phyloP scores from a whole-genome alignment of 2,329 filamentous ascomycete genomes.

The Colletotrichum noveboracense region DNA sequence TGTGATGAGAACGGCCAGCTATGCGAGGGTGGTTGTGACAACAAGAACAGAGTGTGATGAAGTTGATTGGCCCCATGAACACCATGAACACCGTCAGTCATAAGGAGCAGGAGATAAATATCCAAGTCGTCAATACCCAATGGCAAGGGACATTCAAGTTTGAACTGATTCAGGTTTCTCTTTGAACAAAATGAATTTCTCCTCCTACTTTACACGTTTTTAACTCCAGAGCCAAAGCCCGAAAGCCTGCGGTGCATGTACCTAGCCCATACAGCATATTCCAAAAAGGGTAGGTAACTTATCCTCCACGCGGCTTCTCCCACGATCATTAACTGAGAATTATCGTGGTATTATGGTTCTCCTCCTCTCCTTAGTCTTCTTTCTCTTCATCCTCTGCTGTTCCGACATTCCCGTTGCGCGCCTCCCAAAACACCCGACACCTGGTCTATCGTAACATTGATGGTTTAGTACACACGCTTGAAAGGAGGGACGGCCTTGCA shows the following conservation, averaged over 20 bases:
- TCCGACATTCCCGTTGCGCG: background rate
- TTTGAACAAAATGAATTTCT: constrained; percentile 21
- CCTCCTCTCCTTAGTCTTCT: background rate
- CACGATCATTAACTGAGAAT: constrained; percentile 13
- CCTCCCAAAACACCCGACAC: constrained; percentile 11
- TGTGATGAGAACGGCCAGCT: background rate
- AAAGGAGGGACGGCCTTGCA: constrained; percentile 96
- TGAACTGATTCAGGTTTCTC: background rate
- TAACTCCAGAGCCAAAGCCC: constrained; percentile 21
- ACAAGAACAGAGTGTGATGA: background rate
- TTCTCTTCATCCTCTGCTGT: background rate
- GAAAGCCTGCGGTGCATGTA: constrained; percentile 15
- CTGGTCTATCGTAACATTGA: constrained; percentile 18
- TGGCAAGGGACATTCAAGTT: background rate
- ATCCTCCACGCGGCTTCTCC: background rate
- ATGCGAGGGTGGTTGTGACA: background rate
- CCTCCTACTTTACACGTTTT: constrained; percentile 22
- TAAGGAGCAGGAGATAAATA: background rate
- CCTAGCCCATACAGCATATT: constrained; percentile 3
- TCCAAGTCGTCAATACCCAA: background rate
- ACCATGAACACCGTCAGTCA: background rate
- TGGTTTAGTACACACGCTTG: constrained; percentile 83
- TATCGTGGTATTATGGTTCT: constrained; percentile 17
- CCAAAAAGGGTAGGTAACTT: background rate
- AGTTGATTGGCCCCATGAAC: background rate